Percentiles rank a stretch among this genome's conserved stretches.
These are phyloP conservation scores for Lichtheimia corymbifera DNA, from an alignment of 371 early-diverging fungal genomes.

Conservation along the genomic window DNA sequence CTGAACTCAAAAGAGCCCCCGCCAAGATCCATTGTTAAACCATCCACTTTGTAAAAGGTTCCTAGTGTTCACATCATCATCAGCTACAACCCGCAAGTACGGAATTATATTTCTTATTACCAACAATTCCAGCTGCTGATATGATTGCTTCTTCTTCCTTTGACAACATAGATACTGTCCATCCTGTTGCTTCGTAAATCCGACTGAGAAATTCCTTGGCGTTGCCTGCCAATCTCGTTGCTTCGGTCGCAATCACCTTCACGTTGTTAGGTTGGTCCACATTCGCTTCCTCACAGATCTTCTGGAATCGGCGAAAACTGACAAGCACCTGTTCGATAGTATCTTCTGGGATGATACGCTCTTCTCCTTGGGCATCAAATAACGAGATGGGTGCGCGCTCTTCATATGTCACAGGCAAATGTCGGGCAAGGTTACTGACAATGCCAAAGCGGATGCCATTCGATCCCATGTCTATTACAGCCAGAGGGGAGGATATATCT, in stretches of 20 bases:
- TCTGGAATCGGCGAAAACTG: conserved; percentile 58
- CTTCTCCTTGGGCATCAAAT: conserved; percentile 55
- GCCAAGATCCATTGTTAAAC: conserved; percentile 65
- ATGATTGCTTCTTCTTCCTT: conserved; percentile 63
- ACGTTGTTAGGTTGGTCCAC: conserved; percentile 37
- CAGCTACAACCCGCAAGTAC: background rate
- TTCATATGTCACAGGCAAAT: conserved; percentile 65
- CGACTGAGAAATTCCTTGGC: conserved; percentile 45
- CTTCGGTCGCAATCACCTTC: conserved; percentile 65
- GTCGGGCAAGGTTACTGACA: conserved; percentile 53
- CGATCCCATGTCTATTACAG: conserved; percentile 70
- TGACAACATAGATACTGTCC: conserved; percentile 48
- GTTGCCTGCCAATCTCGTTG: conserved; percentile 61
- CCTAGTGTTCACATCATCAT: conserved; percentile 23
- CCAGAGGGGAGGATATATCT: conserved; percentile 35
- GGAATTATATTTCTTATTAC: conserved; percentile 19
- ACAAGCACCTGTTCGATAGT: conserved; percentile 55
- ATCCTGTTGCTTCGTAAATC: conserved; percentile 55
- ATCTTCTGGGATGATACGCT: conserved; percentile 47
- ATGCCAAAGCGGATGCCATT: conserved; percentile 72
- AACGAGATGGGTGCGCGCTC: conserved; percentile 65
- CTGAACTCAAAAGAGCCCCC: conserved; percentile 68
- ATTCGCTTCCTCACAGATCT: conserved; percentile 47
- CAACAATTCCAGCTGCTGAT: conserved; percentile 65
- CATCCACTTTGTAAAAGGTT: conserved; percentile 57